Evolutionary conservation across 163 green algal genomes (phyloP).

Genomic region (Chlorella variabilis): DNA sequence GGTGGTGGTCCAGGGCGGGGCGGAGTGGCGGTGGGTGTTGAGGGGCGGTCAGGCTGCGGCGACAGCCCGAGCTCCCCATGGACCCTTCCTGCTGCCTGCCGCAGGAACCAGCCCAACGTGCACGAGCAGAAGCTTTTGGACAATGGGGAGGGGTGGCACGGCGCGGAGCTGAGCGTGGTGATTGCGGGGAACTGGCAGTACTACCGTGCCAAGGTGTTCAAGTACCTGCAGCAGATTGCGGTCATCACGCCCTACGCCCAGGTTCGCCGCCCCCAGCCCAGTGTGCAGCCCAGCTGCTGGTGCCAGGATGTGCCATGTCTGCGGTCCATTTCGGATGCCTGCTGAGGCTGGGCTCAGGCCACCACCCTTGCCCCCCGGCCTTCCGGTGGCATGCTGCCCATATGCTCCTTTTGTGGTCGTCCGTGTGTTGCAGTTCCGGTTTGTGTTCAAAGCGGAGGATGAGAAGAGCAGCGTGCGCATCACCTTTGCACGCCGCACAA

Average conservation of each 20-base stretch:
- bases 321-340: no score
- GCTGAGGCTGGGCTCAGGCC: no score
- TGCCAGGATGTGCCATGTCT: no score
- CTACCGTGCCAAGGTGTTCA: slow-evolving; percentile 79
- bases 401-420: no score
- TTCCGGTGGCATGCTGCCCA: no score
- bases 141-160: slow-evolving; percentile 86
- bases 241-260: slow-evolving; percentile 97
- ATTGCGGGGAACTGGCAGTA: slow-evolving; percentile 83
- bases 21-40: no score
- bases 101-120: slow-evolving; percentile 92
- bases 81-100: no score
- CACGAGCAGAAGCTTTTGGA: slow-evolving; percentile 72
- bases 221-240: slow-evolving; percentile 95
- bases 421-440: slow-evolving; percentile 76
- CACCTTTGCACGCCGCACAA: slow-evolving; percentile 81
- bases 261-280: neutral
- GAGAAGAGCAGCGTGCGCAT: slow-evolving; percentile 72
- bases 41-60: no score
- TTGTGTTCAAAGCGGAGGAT: slow-evolving; percentile 80
- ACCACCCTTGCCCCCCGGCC: no score
- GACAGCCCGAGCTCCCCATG: no score
- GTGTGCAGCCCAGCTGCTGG: neutral
- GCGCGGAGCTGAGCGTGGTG: slow-evolving; percentile 66
- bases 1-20: no score